Percentiles rank a stretch among this genome's conserved stretches.
Evolutionary conservation across 768 basidiomycete species (phyloP).

Genomic region (Naganishia antarctica): DNA sequence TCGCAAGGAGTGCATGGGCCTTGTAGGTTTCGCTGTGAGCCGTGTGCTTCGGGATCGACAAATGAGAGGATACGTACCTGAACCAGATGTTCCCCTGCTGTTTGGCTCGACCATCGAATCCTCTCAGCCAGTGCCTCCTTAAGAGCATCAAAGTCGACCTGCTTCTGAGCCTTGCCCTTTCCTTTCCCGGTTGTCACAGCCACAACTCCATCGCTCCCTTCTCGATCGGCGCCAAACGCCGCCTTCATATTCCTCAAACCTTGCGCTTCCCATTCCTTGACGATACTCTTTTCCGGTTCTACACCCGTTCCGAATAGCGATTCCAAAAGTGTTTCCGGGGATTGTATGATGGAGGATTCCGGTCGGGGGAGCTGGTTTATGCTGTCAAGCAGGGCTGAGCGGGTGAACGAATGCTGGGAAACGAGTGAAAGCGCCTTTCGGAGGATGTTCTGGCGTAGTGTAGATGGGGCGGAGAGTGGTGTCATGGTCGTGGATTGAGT

Average conservation of each 20-base stretch:
- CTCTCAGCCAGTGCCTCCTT: neutral
- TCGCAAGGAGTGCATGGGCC: conserved; percentile 7
- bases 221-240: neutral
- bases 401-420: conserved; percentile 5
- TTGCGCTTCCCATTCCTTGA: conserved; percentile 14
- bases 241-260: neutral
- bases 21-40: neutral
- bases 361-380: neutral
- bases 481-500: neutral
- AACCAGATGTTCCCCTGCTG: conserved; percentile 15
- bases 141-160: conserved; percentile 9
- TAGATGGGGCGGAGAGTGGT: neutral
- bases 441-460: conserved; percentile 1
- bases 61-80: neutral
- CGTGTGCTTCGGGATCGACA: neutral
- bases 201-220: neutral
- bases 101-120: conserved; percentile 16
- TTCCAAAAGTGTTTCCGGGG: conserved; percentile 2
- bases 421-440: neutral
- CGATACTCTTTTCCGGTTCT: conserved; percentile 9
- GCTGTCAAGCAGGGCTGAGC: neutral
- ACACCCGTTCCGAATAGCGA: conserved; percentile 1
- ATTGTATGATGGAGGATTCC: neutral
- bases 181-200: neutral
- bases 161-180: conserved; percentile 8